phyloP scores from a whole-genome alignment of 257 asterid genomes.

The Solanum neorickii region DNA sequence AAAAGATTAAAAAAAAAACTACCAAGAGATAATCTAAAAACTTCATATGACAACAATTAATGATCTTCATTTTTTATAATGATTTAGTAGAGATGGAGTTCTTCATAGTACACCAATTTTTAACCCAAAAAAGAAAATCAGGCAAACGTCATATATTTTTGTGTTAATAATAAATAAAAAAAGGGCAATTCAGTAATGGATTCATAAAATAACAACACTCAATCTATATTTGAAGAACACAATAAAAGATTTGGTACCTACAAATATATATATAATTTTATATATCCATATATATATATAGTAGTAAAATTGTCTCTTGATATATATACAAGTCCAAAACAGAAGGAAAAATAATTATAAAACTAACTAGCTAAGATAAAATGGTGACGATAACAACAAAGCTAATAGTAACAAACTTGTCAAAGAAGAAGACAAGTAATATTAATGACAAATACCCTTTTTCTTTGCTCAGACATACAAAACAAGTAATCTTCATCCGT shows the following conservation, averaged over 20 bases:
- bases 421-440: constrained; percentile 2
- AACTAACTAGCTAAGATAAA: background rate
- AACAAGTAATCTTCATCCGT: background rate
- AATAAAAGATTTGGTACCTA: constrained; percentile 5
- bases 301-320: constrained; percentile 6
- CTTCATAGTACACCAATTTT: background rate
- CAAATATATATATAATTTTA: background rate
- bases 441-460: constrained; percentile 1
- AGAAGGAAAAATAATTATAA: background rate
- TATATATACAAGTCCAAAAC: constrained; percentile 21
- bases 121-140: background rate
- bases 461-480: background rate
- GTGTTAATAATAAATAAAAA: background rate
- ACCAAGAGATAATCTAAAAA: background rate
- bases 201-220: background rate
- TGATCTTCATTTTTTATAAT: background rate
- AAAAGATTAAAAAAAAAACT: background rate
- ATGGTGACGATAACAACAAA: constrained; percentile 3
- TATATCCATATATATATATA: background rate
- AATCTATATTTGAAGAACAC: background rate
- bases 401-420: constrained; percentile 9
- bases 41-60: background rate
- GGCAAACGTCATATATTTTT: background rate
- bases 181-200: background rate
- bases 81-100: background rate